Conservation (phyloP, 1,139 yeast species). For the Hansenula sp. region DNA sequence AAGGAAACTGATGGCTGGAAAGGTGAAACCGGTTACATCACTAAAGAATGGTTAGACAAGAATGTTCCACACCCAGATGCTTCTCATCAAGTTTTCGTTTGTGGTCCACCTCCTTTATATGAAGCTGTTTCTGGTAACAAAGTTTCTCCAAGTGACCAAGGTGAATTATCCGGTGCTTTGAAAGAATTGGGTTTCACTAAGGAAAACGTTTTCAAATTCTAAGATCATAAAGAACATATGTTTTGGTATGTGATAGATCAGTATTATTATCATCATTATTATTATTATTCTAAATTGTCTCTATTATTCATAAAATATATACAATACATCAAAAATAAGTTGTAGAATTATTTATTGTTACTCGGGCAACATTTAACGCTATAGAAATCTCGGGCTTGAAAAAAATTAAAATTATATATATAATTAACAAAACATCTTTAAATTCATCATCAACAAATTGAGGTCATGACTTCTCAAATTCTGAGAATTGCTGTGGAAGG, state of each 20-base stretch:
- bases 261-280: too few relatives aligned
- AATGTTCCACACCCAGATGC: slow-evolving; percentile 58
- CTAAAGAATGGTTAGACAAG: slow-evolving; percentile 59
- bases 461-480: slow-evolving; percentile 1
- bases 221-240: slow-evolving; percentile 17
- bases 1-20: slow-evolving; percentile 48
- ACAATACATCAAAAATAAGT: neutral
- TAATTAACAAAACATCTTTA: too few relatives aligned
- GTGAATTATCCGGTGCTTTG: slow-evolving; percentile 85
- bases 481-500: slow-evolving; percentile 73
- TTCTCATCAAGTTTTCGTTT: slow-evolving; percentile 70
- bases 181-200: slow-evolving; percentile 85
- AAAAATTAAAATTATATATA: too few relatives aligned
- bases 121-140: slow-evolving; percentile 84
- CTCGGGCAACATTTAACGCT: too few relatives aligned
- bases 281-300: too few relatives aligned
- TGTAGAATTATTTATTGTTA: neutral
- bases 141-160: slow-evolving; percentile 87
- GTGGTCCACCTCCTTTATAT: slow-evolving; percentile 91
- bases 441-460: slow-evolving; percentile 29
- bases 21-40: slow-evolving; percentile 63
- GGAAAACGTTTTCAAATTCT: slow-evolving; percentile 89
- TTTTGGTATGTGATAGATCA: too few relatives aligned
- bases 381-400: too few relatives aligned
- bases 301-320: too few relatives aligned